These are phyloP conservation scores for Marasmius fiardii DNA, from an alignment of 1,284 basidiomycete genomes.

Conservation along the genomic window DNA sequence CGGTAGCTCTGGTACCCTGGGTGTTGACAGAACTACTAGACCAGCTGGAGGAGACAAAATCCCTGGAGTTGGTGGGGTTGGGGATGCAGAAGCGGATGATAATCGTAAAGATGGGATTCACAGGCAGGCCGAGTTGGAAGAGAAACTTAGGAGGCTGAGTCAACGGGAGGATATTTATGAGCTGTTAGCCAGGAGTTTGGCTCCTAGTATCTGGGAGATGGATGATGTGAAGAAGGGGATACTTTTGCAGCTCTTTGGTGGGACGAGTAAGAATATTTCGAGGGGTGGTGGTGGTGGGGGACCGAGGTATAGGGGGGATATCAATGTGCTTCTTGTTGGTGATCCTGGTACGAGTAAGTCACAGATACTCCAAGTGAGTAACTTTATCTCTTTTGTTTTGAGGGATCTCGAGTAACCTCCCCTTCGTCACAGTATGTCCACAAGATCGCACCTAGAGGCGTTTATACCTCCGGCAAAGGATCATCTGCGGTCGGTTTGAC, in stretches of 20 bases:
- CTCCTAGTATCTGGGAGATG: constrained; percentile 97
- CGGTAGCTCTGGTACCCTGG: constrained; percentile 70
- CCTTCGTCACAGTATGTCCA: constrained; percentile 86
- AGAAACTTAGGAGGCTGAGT: constrained; percentile 68
- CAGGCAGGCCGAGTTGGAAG: constrained; percentile 58
- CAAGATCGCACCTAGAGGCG: constrained; percentile 96
- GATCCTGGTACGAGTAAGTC: constrained; percentile 98
- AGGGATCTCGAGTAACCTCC: constrained; percentile 8
- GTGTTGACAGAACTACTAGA: constrained; percentile 80
- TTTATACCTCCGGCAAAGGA: constrained; percentile 96
- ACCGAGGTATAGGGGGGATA: constrained; percentile 94
- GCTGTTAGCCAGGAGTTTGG: constrained; percentile 80
- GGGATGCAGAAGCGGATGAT: constrained; percentile 64
- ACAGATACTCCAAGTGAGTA: constrained; percentile 83
- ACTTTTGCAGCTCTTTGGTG: constrained; percentile 92
- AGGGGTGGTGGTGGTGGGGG: constrained; percentile 93
- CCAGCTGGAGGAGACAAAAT: constrained; percentile 64
- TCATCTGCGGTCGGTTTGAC: constrained; percentile 98
- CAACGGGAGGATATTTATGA: constrained; percentile 85
- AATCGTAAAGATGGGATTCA: constrained; percentile 42
- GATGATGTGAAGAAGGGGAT: constrained; percentile 99
- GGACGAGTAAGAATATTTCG: constrained; percentile 94
- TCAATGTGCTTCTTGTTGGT: constrained; percentile 95
- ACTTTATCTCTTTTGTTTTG: neutral
- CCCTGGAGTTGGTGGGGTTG: constrained; percentile 83